These are phyloP conservation scores for Boletus rubropictus DNA, from an alignment of 768 basidiomycete genomes.

Conservation along the genomic window DNA sequence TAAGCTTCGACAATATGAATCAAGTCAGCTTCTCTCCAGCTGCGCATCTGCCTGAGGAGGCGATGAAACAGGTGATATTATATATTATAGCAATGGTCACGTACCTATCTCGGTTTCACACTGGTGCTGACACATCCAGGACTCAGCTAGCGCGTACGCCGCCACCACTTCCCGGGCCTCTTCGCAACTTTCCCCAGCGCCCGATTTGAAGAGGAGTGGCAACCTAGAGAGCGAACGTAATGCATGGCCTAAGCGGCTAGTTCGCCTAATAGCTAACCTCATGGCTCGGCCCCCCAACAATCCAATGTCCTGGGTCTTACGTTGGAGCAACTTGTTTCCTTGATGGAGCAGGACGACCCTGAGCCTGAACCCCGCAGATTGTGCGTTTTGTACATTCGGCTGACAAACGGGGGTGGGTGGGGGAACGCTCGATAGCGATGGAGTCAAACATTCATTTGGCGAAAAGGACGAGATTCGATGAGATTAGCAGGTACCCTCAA, in stretches of 20 bases:
- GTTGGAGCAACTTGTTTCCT: neutral
- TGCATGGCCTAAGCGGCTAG: neutral
- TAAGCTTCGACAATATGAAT: constrained; percentile 4
- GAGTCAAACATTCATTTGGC: too few species aligned
- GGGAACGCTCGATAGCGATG: too few species aligned
- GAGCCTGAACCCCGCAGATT: neutral
- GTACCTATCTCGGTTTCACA: constrained; percentile 9
- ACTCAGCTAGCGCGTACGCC: constrained; percentile 10
- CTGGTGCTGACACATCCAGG: constrained; percentile 15
- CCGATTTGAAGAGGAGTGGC: constrained; percentile 6
- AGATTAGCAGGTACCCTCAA: too few species aligned
- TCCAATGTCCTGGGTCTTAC: constrained; percentile 1
- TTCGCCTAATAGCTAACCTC: constrained; percentile 3
- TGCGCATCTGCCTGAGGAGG: constrained; percentile 1
- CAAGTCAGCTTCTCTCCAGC: constrained; percentile 9
- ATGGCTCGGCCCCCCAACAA: neutral
- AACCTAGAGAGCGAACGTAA: constrained; percentile 11
- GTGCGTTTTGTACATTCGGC: neutral
- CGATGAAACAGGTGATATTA: constrained; percentile 18
- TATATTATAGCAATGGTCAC: constrained; percentile 13
- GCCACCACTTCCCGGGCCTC: constrained; percentile 1
- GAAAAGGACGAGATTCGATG: too few species aligned
- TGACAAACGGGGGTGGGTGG: neutral
- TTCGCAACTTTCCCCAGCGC: neutral
- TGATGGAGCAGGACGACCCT: neutral